phyloP scores from a whole-genome alignment of 75 land plant species.

The Isoetes taiwanensis region DNA sequence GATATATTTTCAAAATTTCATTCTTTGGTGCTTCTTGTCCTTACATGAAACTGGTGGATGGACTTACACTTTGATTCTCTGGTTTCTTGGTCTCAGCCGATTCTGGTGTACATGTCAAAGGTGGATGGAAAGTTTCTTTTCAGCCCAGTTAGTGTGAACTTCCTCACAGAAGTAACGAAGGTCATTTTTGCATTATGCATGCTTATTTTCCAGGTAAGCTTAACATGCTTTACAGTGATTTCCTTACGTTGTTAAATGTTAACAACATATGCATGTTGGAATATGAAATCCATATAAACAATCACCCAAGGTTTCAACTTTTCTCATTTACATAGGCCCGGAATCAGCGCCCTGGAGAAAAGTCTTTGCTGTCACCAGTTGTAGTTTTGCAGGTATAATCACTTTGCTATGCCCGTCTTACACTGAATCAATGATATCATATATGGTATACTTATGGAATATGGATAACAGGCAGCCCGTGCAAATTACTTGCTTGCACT shows the following conservation, averaged over 20 bases:
- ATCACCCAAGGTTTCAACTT: not conserved
- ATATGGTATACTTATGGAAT: not conserved
- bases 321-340: slow-evolving; percentile 37
- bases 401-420: not conserved
- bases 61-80: not conserved
- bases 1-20: not conserved
- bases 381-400: slow-evolving; percentile 60
- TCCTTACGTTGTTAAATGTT: not conserved
- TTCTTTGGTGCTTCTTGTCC: slow-evolving; percentile 9
- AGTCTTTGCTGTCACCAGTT: slow-evolving; percentile 64
- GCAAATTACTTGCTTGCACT: slow-evolving; percentile 86
- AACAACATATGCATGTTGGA: not conserved
- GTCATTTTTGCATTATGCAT: slow-evolving; percentile 80
- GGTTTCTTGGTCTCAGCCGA: too few species aligned
- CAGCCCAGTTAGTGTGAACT: slow-evolving; percentile 95
- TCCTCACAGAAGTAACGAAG: slow-evolving; percentile 74
- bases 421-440: not conserved
- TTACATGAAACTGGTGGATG: too few species aligned
- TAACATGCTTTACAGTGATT: not conserved
- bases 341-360: slow-evolving; percentile 76
- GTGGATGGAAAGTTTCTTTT: slow-evolving; percentile 92
- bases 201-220: slow-evolving; percentile 77
- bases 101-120: slow-evolving; percentile 89
- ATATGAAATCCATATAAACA: not conserved
- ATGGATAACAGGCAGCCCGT: slow-evolving; percentile 89